These are phyloP conservation scores for Gastrolobium villosum DNA, from an alignment of 306 rosid genomes.

Conservation along the genomic window DNA sequence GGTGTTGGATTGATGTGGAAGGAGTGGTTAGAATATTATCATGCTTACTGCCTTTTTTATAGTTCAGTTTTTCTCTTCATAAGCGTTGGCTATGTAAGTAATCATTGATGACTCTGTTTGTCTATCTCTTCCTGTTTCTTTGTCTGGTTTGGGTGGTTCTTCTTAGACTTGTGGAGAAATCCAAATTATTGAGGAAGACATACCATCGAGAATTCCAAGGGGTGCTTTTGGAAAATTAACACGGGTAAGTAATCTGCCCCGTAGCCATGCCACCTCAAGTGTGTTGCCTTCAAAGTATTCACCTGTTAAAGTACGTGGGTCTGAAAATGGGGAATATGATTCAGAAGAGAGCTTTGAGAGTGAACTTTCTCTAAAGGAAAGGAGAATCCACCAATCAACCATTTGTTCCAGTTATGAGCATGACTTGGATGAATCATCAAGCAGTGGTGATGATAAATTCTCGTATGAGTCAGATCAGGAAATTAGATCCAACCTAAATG, in stretches of 20 bases:
- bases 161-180: conserved; percentile 89
- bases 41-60: conserved; percentile 27
- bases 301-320: conserved; percentile 47
- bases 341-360: conserved; percentile 81
- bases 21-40: conserved; percentile 75
- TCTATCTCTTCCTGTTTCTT: conserved; percentile 35
- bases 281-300: conserved; percentile 50
- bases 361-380: conserved; percentile 67
- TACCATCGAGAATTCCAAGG: conserved; percentile 77
- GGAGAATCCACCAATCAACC: conserved; percentile 64
- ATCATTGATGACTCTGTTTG: conserved; percentile 44
- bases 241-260: conserved; percentile 48
- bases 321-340: conserved; percentile 58
- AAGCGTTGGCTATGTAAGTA: conserved; percentile 35
- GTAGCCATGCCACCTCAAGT: conserved; percentile 29
- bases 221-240: conserved; percentile 71
- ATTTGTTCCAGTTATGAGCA: conserved; percentile 56
- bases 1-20: conserved; percentile 81
- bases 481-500: conserved; percentile 55
- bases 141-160: conserved; percentile 38
- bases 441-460: conserved; percentile 59
- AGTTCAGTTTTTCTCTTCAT: conserved; percentile 1
- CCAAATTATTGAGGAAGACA: conserved; percentile 90
- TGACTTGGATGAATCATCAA: conserved; percentile 66
- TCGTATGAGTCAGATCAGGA: conserved; percentile 60